Evolutionary conservation across 1,139 yeast genomes (phyloP).

Genomic region (Arxiozyma slooffiae): DNA sequence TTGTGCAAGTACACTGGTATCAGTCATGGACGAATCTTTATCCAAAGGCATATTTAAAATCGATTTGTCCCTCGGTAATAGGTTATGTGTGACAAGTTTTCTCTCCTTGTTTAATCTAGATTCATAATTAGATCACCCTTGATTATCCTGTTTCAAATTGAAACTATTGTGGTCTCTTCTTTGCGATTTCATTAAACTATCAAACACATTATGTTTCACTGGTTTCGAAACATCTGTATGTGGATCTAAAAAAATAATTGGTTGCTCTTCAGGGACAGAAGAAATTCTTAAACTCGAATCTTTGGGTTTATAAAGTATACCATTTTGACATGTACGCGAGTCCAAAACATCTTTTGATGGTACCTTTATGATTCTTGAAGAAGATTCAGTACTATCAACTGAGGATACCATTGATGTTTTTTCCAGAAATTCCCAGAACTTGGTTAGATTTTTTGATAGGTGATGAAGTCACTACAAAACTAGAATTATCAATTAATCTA

Average conservation of each 20-base stretch:
- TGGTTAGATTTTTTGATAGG: not conserved
- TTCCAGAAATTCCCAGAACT: not conserved
- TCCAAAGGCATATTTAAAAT: slow-evolving; percentile 2
- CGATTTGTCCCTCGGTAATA: slow-evolving; percentile 8
- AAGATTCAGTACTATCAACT: not conserved
- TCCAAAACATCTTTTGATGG: slow-evolving; percentile 2
- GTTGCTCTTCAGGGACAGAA: slow-evolving; percentile 9
- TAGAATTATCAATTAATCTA: not conserved
- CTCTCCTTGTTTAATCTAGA: not conserved
- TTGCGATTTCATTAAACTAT: slow-evolving; percentile 12
- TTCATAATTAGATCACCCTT: slow-evolving; percentile 2
- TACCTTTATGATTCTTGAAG: not conserved
- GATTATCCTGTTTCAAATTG: slow-evolving; percentile 1
- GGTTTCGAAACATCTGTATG: slow-evolving; percentile 25
- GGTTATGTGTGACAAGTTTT: not conserved
- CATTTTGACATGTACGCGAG: not conserved
- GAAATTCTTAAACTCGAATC: not conserved
- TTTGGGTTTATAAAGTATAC: not conserved
- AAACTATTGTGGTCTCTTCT: slow-evolving; percentile 4
- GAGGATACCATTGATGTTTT: not conserved
- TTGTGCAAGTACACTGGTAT: slow-evolving; percentile 22
- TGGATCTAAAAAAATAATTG: slow-evolving; percentile 21
- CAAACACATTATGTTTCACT: slow-evolving; percentile 4
- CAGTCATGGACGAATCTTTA: slow-evolving; percentile 1
- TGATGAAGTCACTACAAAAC: not conserved